Percentiles rank a stretch among this genome's conserved stretches.
phyloP scores from a whole-genome alignment of 164 flowering plant genomes.

The Magnolia sinica region DNA sequence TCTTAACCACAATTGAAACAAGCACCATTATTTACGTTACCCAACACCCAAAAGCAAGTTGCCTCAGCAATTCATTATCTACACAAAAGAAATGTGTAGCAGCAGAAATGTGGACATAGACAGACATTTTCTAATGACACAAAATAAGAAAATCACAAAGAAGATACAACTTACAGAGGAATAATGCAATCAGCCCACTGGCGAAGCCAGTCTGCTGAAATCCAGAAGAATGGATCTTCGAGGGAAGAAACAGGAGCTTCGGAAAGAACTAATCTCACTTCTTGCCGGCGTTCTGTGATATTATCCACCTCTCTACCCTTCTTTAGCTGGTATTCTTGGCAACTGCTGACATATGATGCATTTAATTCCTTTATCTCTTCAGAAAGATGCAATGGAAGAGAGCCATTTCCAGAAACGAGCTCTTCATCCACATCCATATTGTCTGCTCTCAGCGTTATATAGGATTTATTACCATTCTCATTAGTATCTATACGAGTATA shows the following conservation, averaged over 20 bases:
- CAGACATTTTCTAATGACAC: not conserved
- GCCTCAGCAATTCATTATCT: no score
- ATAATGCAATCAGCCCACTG: slow-evolving; percentile 75
- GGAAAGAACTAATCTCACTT: slow-evolving; percentile 77
- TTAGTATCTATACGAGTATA: slow-evolving; percentile 43
- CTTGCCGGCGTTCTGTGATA: slow-evolving; percentile 61
- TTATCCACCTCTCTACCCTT: slow-evolving; percentile 47
- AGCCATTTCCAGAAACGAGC: slow-evolving; percentile 9
- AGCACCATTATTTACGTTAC: no score
- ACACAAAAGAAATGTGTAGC: no score
- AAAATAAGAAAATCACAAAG: not conserved
- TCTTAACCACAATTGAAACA: no score
- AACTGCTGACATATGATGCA: slow-evolving; percentile 39
- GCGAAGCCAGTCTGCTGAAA: slow-evolving; percentile 92
- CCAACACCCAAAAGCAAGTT: no score
- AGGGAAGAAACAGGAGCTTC: slow-evolving; percentile 73
- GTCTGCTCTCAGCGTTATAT: slow-evolving; percentile 7
- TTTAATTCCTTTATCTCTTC: slow-evolving; percentile 56
- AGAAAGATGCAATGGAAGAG: slow-evolving; percentile 65
- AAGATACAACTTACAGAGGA: slow-evolving; percentile 48
- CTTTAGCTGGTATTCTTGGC: slow-evolving; percentile 53
- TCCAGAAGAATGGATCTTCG: slow-evolving; percentile 74
- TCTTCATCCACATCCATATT: slow-evolving; percentile 24
- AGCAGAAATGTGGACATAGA: no score
- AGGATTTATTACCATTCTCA: slow-evolving; percentile 14